Conservation (phyloP, 805 yeast genomes). For the Komagataella phaffii region DNA sequence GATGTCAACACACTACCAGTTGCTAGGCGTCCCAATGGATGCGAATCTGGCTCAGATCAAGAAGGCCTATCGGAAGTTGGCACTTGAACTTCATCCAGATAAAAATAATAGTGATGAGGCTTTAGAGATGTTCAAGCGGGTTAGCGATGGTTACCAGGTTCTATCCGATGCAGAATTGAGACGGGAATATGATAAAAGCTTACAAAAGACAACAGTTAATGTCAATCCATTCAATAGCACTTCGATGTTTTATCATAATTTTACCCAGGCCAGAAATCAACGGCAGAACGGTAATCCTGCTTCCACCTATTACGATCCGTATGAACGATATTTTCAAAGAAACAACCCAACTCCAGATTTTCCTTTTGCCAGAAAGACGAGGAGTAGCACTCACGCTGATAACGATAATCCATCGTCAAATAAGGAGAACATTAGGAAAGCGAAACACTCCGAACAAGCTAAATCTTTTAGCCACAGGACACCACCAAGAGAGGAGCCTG, state of each 20-base stretch:
- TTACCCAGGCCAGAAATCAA: neutral
- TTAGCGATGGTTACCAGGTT: conserved; percentile 87
- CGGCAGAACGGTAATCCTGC: neutral
- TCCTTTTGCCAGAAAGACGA: neutral
- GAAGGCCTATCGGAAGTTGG: conserved; percentile 66
- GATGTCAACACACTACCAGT: conserved; percentile 56
- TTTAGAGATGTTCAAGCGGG: conserved; percentile 79
- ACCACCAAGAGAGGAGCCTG: neutral
- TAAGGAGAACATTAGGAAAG: neutral
- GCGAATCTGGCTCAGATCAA: conserved; percentile 67
- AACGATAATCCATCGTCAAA: neutral
- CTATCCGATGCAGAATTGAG: conserved; percentile 54
- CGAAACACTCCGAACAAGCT: neutral
- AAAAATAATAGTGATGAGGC: conserved; percentile 65
- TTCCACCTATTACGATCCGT: neutral
- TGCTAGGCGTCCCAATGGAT: conserved; percentile 49
- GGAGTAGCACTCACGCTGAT: neutral
- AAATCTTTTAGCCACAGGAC: neutral
- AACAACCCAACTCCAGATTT: neutral
- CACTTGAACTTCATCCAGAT: conserved; percentile 85
- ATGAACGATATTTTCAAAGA: neutral
- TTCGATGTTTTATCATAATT: neutral
- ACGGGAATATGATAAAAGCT: conserved; percentile 42
- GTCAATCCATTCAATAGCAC: conserved; percentile 7
- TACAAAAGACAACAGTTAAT: conserved; percentile 4